Evolutionary conservation across 2,329 filamentous ascomycete species (phyloP), one percentile per base, ranked within the genome.

Genomic region (Talaromyces sp.): DNA sequence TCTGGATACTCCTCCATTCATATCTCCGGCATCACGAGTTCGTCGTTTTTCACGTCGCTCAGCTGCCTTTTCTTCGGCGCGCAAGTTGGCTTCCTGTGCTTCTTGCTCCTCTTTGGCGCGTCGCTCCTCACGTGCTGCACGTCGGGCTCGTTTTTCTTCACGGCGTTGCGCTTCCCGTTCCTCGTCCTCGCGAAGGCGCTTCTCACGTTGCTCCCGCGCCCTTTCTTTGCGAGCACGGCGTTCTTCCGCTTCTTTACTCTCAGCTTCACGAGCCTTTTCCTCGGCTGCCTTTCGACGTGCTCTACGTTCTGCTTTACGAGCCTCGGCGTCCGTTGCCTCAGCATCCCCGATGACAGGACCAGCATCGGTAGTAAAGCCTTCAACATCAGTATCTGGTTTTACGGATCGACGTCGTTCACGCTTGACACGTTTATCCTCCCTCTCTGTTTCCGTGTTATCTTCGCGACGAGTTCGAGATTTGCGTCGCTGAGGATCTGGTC

Each of bases 241-340:
- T 61, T 77, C 75, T 61, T 78, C 74, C 1, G 68, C 69, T 60
- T 76, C 74, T 53, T 70, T 69, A 23, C 68, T 58, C 56, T 75
- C 75, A 40, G 61, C 65, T 28, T 75, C 74, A 5, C 71, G 72
- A 7, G 68, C 63, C 56, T 68, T 68, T 40, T 77, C 75, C 16
- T 74, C 71, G 2, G 73, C 68, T 10, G 68, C 75, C 33, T 75
- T 71, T 54, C 72, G 73, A 57, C 80, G 83, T 1, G 85, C 82
- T 61, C 83, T 83, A n/a, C 88, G 85, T 61, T 86, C 86, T 33
- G 85, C 85, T 52, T 82, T 83, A 55, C 86, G 83, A 27, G 83
- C 62, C 71, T 90, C 88, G 16, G 87, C 85, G 3, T 82, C 78
- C 59, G 79, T 79, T 28, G 67, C 73, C 44, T 81, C 79, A 34